phyloP scores from a whole-genome alignment of 1,139 yeast species.

The Candida gigantensis region DNA sequence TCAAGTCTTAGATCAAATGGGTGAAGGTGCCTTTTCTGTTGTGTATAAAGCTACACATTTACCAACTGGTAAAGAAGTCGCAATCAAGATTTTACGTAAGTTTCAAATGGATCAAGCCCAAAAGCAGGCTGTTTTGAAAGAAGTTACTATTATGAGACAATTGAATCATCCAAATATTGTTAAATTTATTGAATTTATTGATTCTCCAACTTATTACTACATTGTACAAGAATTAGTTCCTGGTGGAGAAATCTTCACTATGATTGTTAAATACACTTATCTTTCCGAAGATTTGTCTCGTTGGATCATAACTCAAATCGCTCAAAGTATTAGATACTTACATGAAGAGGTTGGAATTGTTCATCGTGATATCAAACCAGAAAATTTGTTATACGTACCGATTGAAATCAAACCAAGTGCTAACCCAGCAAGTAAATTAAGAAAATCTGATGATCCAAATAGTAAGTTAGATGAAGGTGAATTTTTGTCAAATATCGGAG shows the following conservation, averaged over 20 bases:
- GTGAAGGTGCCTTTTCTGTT: constrained; percentile 93
- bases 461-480: constrained; percentile 55
- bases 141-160: constrained; percentile 60
- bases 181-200: constrained; percentile 49
- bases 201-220: constrained; percentile 49
- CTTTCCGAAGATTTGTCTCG: constrained; percentile 56
- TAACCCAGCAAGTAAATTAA: constrained; percentile 39
- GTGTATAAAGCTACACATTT: constrained; percentile 70
- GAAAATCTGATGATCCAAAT: constrained; percentile 49
- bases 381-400: constrained; percentile 59
- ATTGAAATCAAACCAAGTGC: constrained; percentile 50
- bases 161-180: constrained; percentile 53
- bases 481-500: constrained; percentile 48
- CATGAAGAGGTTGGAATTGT: constrained; percentile 60
- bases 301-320: constrained; percentile 54
- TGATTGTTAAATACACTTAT: constrained; percentile 57
- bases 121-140: constrained; percentile 55
- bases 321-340: constrained; percentile 48
- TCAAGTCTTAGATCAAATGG: constrained; percentile 63
- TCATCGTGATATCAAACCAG: constrained; percentile 60
- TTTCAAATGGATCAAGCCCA: constrained; percentile 56
- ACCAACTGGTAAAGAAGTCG: constrained; percentile 57
- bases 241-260: constrained; percentile 61
- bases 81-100: constrained; percentile 60
- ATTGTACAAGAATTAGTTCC: constrained; percentile 53